A percentile compares a stretch with the other conserved stretches of the same genome.
Conservation (phyloP, 2,329 filamentous ascomycete genomes). For the Trematosphaeria pertusa region DNA sequence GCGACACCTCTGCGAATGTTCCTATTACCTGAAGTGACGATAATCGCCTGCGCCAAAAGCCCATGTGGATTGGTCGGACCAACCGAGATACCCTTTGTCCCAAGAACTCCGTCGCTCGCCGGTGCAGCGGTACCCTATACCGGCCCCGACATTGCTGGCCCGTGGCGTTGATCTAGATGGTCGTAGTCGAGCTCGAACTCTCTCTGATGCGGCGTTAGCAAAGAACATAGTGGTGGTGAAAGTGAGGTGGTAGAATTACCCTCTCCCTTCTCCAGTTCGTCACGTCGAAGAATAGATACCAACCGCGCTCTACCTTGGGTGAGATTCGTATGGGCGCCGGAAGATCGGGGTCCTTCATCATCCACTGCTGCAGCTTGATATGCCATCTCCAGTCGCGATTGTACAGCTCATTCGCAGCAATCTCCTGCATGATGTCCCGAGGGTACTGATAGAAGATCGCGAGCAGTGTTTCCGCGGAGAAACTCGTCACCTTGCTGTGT, state of each 20-base stretch:
- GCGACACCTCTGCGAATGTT: too few species aligned
- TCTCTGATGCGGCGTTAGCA: constrained; percentile 45
- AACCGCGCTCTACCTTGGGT: constrained; percentile 57
- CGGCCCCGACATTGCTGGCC: constrained; percentile 39
- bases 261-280: constrained; percentile 60
- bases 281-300: constrained; percentile 63
- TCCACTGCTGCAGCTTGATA: constrained; percentile 61
- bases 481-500: constrained; percentile 63
- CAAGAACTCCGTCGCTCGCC: too few species aligned
- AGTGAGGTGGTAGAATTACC: constrained; percentile 34
- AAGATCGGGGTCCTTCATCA: constrained; percentile 60
- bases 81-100: not conserved
- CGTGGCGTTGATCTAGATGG: constrained; percentile 56
- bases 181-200: constrained; percentile 62
- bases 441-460: constrained; percentile 75
- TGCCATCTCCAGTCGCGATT: constrained; percentile 63
- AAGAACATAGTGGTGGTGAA: constrained; percentile 2
- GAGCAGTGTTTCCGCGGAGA: constrained; percentile 70
- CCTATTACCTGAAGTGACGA: too few species aligned
- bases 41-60: too few species aligned
- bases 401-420: constrained; percentile 68
- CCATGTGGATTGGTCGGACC: not conserved
- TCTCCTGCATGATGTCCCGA: constrained; percentile 69
- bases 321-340: constrained; percentile 53
- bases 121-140: too few species aligned